Base-by-base conservation (phyloP, 2,329 filamentous ascomycete genomes). In the Aspergillus sp. region DNA sequence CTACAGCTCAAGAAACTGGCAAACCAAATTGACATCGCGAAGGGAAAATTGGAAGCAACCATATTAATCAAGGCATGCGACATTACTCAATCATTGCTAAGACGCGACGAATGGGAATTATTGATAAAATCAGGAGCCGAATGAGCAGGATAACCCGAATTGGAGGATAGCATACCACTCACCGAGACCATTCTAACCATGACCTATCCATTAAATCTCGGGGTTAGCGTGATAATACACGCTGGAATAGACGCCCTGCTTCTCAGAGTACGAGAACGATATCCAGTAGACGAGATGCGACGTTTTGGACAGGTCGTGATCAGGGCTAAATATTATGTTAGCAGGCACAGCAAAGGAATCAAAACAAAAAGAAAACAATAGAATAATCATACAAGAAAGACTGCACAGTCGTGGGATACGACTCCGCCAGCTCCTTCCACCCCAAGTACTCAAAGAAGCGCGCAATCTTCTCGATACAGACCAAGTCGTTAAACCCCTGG, bases 201-300 rank as follows among this genome's bases (percentile, higher is more conserved):
- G 9, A 31, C n/a, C 31, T 34, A 19, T 54, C 34, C 13, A 49
- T n/a, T 31, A 51, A n/a, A 31, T 34, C 34, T 54, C 51, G 6
- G 51, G 34, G 15, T 30, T 38, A 43, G 54, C 45, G 19, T 61
- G 54, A n/a, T 57, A 57, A 31, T 61, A 61, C 8, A 61, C 41
- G n/a, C 54, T 61, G 34, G 51, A 34, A 22, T 61, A 57, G 5
- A 43, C 54, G 2, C 54, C 59, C 3, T 30, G 51, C 47, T 34
- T 52, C 38, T 57, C 59, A 2, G 59, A 57, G 3, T 61, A 61
- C 3, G 59, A 47, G 34, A 46, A 61, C 7, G 59, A 61, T 4
- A 61, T 17, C 59, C 59, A 61, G 25, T 31, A 30, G 11, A 57
- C 38, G 9, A 61, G 23, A 25, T 50, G 47, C 47, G 47, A 51